phyloP scores from a whole-genome alignment of 179 eudicot genomes.

The Silene vulgaris region DNA sequence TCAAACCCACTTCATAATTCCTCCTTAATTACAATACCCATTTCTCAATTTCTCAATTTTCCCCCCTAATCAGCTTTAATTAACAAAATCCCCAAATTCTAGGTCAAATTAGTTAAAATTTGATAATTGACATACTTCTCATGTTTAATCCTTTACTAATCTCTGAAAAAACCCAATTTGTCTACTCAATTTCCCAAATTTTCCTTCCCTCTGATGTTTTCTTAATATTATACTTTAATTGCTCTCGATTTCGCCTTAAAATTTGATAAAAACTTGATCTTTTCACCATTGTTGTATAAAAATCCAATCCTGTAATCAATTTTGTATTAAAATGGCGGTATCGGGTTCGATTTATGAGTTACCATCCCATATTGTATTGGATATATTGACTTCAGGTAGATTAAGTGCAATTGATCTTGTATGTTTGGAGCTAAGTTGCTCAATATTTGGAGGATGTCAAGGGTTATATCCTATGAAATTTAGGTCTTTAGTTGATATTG shows the following conservation, averaged over 20 bases:
- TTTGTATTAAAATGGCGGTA: conserved; percentile 40
- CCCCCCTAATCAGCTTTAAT: neutral
- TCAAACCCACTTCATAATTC: neutral
- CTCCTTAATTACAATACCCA: conserved; percentile 4
- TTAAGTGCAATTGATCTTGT: conserved; percentile 71
- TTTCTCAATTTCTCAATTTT: conserved; percentile 1
- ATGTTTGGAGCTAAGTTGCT: conserved; percentile 56
- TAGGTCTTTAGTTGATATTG: conserved; percentile 66
- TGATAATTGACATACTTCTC: conserved; percentile 35
- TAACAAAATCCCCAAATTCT: neutral
- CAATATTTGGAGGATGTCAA: conserved; percentile 46
- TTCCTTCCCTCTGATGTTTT: conserved; percentile 43
- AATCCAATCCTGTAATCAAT: neutral
- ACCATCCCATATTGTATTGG: conserved; percentile 74
- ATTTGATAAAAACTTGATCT: conserved; percentile 27
- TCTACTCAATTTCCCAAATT: conserved; percentile 42
- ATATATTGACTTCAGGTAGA: conserved; percentile 63
- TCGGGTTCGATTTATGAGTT: conserved; percentile 46
- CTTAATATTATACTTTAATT: conserved; percentile 40
- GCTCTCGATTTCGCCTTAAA: conserved; percentile 60
- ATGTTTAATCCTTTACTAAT: conserved; percentile 46
- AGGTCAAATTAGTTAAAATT: neutral
- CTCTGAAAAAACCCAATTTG: conserved; percentile 34
- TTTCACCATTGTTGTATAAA: neutral
- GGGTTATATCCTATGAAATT: conserved; percentile 53